Evolutionary conservation across 2,329 filamentous ascomycete genomes (phyloP).

Genomic region (Microsporum audouinii): DNA sequence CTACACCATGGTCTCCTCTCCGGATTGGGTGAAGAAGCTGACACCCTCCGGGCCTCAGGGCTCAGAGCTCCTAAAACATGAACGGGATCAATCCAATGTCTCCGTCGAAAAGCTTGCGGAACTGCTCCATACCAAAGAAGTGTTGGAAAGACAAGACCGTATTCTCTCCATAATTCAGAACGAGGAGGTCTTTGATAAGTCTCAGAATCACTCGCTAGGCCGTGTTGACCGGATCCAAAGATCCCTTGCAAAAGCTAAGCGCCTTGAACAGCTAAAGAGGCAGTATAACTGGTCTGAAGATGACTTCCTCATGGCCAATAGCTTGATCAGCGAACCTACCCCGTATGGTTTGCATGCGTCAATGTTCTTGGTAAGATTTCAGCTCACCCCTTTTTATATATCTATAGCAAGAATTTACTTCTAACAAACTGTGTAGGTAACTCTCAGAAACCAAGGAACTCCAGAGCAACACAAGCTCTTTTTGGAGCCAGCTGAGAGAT

Average conservation of each 20-base stretch:
- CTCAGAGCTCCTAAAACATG: constrained; percentile 54
- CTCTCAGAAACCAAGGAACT: constrained; percentile 58
- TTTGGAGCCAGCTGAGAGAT: constrained; percentile 55
- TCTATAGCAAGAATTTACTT: not conserved
- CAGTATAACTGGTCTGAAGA: constrained; percentile 57
- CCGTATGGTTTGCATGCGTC: constrained; percentile 62
- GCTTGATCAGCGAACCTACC: constrained; percentile 60
- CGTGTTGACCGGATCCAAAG: constrained; percentile 57
- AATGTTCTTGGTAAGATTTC: constrained; percentile 51
- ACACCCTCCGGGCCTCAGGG: constrained; percentile 58
- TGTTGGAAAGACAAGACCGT: constrained; percentile 48
- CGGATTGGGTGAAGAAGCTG: constrained; percentile 56
- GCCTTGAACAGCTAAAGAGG: constrained; percentile 52
- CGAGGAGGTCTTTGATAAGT: constrained; percentile 66
- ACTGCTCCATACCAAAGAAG: constrained; percentile 57
- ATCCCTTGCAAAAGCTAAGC: constrained; percentile 59
- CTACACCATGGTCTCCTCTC: constrained; percentile 33
- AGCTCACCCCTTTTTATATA: not conserved
- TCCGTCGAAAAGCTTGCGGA: constrained; percentile 55
- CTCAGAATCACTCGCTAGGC: constrained; percentile 63
- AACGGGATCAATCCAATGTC: constrained; percentile 56
- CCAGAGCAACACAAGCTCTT: constrained; percentile 64
- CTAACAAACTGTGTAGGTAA: constrained; percentile 38
- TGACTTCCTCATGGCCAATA: constrained; percentile 53
- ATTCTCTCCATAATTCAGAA: constrained; percentile 54